A percentile compares a stretch with the other conserved stretches of the same genome.
phyloP scores from a whole-genome alignment of 345 rosid species.

The Melaleuca alternifolia region DNA sequence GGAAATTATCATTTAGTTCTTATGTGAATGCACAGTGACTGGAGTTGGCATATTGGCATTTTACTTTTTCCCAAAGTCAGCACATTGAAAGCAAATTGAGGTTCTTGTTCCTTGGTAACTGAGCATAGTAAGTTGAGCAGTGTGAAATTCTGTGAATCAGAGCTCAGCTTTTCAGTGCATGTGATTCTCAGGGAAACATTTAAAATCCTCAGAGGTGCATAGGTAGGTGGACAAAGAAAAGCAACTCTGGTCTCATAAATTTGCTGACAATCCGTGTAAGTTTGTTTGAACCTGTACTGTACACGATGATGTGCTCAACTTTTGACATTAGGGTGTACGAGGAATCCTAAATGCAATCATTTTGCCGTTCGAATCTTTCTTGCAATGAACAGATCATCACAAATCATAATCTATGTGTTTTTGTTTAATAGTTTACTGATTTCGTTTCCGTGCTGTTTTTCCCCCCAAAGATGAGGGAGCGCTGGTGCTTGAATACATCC shows the following conservation, averaged over 20 bases:
- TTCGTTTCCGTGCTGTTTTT: background rate
- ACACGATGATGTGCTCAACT: background rate
- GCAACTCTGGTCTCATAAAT: background rate
- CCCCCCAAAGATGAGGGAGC: constrained; percentile 48
- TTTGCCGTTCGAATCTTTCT: background rate
- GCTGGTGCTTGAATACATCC: constrained; percentile 56
- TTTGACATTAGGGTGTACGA: background rate
- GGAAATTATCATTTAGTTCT: background rate
- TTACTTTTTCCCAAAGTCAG: background rate
- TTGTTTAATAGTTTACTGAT: background rate
- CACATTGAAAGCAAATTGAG: background rate
- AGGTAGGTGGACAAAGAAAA: background rate
- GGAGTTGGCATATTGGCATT: background rate
- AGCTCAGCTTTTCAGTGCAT: background rate
- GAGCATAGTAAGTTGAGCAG: background rate
- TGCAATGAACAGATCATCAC: background rate
- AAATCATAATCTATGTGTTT: background rate
- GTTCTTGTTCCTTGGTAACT: background rate
- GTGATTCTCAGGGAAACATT: background rate
- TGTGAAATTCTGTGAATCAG: background rate
- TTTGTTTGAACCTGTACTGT: background rate
- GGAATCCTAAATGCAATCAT: background rate
- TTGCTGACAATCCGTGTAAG: background rate
- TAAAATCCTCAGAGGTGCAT: background rate
- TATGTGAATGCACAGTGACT: background rate